Percentiles rank a stretch among this genome's conserved stretches.
Evolutionary conservation across 2,329 filamentous ascomycete species (phyloP).

Genomic region (Coniochaeta ligniaria): DNA sequence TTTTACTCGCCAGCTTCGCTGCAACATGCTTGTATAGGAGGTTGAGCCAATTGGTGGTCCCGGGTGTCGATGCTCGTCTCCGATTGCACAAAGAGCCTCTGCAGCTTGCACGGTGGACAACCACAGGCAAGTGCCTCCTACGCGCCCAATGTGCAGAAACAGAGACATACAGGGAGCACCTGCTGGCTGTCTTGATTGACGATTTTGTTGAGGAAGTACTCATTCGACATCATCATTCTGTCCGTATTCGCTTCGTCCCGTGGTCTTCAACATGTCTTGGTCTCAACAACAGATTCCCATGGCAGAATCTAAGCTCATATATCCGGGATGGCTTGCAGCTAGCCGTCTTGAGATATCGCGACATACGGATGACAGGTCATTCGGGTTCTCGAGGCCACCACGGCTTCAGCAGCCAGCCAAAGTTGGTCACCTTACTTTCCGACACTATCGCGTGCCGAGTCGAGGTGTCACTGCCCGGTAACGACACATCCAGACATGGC

Average conservation of each 20-base stretch:
- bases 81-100: conserved; percentile 34
- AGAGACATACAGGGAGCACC: conserved; percentile 29
- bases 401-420: not conserved
- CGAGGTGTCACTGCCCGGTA: not conserved
- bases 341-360: not conserved
- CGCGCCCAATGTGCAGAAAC: conserved; percentile 33
- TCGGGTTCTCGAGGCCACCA: not conserved
- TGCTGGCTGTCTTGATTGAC: not conserved
- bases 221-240: conserved; percentile 9
- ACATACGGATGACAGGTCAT: not conserved
- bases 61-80: conserved; percentile 26
- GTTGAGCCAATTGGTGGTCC: conserved; percentile 28
- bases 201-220: not conserved
- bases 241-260: conserved; percentile 24
- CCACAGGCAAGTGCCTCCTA: conserved; percentile 44
- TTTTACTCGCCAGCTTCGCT: not conserved
- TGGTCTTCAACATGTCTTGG: conserved; percentile 6
- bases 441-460: not conserved
- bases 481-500: not conserved
- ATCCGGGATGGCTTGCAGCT: not conserved
- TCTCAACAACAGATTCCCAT: not conserved
- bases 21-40: not conserved
- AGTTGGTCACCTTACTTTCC: not conserved
- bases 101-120: conserved; percentile 11
- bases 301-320: not conserved